phyloP scores from a whole-genome alignment of 23 red algal species.

The Gracilaria vermiculophylla region DNA sequence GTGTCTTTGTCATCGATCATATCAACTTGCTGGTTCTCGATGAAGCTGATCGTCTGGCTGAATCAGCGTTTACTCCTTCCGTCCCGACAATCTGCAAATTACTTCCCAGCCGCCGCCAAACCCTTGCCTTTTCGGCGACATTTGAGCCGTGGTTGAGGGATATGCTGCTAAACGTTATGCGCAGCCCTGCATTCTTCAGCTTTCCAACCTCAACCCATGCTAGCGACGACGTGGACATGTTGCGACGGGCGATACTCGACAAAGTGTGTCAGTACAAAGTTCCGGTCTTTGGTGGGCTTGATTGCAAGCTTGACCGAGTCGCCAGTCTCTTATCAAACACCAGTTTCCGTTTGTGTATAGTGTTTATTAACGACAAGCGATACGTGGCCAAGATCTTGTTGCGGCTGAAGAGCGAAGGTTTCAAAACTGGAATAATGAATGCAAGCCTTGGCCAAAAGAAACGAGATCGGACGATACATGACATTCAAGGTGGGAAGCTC shows the following conservation, averaged over 20 bases:
- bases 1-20: not conserved
- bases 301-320: constrained; percentile 10
- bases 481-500: constrained; percentile 11
- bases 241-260: constrained; percentile 29
- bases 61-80: constrained; percentile 22
- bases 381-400: not conserved
- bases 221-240: not conserved
- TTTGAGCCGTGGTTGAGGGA: constrained; percentile 9
- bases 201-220: not conserved
- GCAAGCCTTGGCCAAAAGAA: not conserved
- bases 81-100: constrained; percentile 31
- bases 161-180: constrained; percentile 36
- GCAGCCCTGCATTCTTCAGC: constrained; percentile 31
- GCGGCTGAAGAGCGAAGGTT: not conserved
- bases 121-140: constrained; percentile 66
- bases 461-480: not conserved
- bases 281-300: not conserved
- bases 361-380: constrained; percentile 51
- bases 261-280: constrained; percentile 30
- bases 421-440: not conserved
- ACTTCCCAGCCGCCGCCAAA: constrained; percentile 30
- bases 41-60: constrained; percentile 66
- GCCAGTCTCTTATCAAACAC: not conserved
- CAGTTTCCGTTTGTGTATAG: constrained; percentile 19
- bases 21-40: constrained; percentile 66